Evolutionary conservation across 768 basidiomycete species (phyloP).

Genomic region (Suillus subaureus): DNA sequence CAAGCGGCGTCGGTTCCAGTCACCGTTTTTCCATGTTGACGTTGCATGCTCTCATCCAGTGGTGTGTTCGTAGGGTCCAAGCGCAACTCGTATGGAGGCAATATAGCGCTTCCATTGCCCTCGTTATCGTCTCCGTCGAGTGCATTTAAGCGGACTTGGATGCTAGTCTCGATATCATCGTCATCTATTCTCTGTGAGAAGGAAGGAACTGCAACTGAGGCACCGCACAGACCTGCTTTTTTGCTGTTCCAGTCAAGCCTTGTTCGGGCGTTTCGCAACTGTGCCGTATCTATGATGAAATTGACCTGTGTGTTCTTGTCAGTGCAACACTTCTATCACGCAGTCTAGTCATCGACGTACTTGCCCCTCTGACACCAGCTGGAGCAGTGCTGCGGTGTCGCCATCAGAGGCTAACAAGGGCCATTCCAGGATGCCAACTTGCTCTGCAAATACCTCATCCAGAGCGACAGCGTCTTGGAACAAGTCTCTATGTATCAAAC

Average conservation of each 20-base stretch:
- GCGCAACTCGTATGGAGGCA: background rate
- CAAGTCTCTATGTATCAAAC: slow-evolving; percentile 61
- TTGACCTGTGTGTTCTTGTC: slow-evolving; percentile 52
- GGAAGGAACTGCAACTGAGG: background rate
- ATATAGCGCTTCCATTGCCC: background rate
- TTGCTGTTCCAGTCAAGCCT: slow-evolving; percentile 85
- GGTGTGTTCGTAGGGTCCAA: background rate
- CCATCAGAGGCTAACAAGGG: slow-evolving; percentile 79
- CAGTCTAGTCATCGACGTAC: slow-evolving; percentile 36
- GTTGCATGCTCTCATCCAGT: slow-evolving; percentile 23
- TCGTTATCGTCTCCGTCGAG: slow-evolving; percentile 5
- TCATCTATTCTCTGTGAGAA: slow-evolving; percentile 54
- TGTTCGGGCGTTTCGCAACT: slow-evolving; percentile 55
- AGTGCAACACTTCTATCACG: background rate
- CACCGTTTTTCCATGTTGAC: slow-evolving; percentile 50
- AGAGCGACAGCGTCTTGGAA: slow-evolving; percentile 72
- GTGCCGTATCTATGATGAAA: slow-evolving; percentile 68
- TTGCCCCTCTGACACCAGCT: slow-evolving; percentile 82
- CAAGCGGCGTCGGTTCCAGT: slow-evolving; percentile 54
- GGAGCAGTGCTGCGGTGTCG: slow-evolving; percentile 73
- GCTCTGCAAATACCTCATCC: slow-evolving; percentile 54
- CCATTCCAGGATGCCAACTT: slow-evolving; percentile 73
- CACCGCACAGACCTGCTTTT: slow-evolving; percentile 62
- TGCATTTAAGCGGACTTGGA: slow-evolving; percentile 42
- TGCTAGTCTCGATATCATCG: slow-evolving; percentile 76